Evolutionary conservation across 176 grass and related monocot genomes (phyloP), one percentile per base, ranked within the genome.

Genomic region (Ensete ventricosum): DNA sequence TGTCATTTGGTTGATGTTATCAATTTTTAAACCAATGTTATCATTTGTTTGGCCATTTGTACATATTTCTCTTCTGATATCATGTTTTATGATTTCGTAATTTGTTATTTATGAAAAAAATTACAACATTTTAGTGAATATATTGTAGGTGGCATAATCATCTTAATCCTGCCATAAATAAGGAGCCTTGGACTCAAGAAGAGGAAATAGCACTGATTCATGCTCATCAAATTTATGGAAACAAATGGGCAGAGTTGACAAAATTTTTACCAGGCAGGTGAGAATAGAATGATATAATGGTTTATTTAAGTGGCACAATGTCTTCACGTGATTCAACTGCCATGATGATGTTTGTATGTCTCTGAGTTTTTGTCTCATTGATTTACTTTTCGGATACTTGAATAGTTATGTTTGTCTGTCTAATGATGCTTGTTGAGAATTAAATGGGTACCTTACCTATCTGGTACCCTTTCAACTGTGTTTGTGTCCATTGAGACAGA

Each of bases 251-350:
- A 85, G 68, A 81, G 63, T 81, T 93, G 73, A 79, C 71, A 50
- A 89, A 90, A 75, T 79, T 81, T 85, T 87, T 93, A 54, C 87
- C 87, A 50, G 90, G 87, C 76, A 93, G 90, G 90, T 90, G 69
- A 54, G 77, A 58, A 52, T 73, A 29, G 29, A 59, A 77, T 24
- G 1, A 16, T 60, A 9, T 43, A 75, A 9, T n/a, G 26, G 8
- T 24, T 34, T 43, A 6, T 43, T 43, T 43, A 43, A 43, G 34
- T 43, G 34, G 34, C 34, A 43, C 1, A 57, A 16, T 57, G 14
- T 57, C 55, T 57, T 49, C 34, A 48, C 16, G 29, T 50, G 50
- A 9, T 50, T 69, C 67, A 48, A 69, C 11, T 50, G 10, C 3
- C 43, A 9, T 19, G 34, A 1, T 50, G 67, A n/a, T 50, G 67